Evolutionary conservation across 2,329 filamentous ascomycete genomes (phyloP).

Genomic region (Fusarium keratoplasticum): DNA sequence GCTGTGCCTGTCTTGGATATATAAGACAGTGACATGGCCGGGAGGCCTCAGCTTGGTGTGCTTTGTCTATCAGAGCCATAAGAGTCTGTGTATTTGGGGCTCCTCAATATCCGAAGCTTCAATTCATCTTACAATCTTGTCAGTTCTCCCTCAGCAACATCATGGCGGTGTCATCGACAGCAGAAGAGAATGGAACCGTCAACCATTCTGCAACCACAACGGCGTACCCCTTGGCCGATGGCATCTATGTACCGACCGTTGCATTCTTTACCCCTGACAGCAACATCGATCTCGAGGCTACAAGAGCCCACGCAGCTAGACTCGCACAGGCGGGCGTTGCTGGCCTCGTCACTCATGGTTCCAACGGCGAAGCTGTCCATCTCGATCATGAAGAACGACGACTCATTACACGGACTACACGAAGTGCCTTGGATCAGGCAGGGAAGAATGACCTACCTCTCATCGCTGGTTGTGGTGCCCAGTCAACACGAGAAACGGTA

Average conservation of each 20-base stretch:
- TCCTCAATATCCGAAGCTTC: background rate
- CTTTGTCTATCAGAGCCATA: background rate
- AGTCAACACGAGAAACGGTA: slow-evolving; percentile 76
- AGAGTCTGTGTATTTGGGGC: background rate
- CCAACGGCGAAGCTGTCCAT: slow-evolving; percentile 80
- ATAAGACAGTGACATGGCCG: background rate
- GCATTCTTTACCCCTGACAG: slow-evolving; percentile 69
- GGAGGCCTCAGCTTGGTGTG: background rate
- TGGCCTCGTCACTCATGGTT: slow-evolving; percentile 76
- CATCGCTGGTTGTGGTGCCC: slow-evolving; percentile 76
- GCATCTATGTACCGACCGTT: slow-evolving; percentile 73
- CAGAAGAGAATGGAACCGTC: background rate
- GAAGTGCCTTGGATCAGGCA: slow-evolving; percentile 68
- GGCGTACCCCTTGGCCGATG: slow-evolving; percentile 39
- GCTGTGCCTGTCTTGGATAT: background rate
- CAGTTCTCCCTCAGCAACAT: background rate
- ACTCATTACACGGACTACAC: slow-evolving; percentile 70
- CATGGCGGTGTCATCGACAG: slow-evolving; percentile 19
- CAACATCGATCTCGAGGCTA: slow-evolving; percentile 65
- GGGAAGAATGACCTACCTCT: slow-evolving; percentile 68
- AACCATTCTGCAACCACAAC: background rate
- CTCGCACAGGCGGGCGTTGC: slow-evolving; percentile 73
- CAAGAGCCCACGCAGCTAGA: slow-evolving; percentile 64
- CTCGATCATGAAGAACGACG: slow-evolving; percentile 74
- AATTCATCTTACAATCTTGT: background rate